Base-by-base conservation (phyloP, 331 rosid species). In the Erythrophleum ivorense region DNA sequence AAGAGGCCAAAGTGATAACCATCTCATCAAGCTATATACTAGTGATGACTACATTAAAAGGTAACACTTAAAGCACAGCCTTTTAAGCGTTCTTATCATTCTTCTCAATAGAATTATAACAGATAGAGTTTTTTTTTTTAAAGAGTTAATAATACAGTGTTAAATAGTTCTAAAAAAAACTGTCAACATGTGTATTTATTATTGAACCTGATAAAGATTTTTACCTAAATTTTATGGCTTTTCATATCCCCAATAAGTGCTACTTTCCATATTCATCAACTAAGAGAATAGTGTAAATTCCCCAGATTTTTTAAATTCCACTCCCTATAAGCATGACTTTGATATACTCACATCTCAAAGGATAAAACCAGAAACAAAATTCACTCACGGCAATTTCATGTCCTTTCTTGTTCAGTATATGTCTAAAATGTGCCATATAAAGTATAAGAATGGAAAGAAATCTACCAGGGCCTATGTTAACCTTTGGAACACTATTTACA, bases 401-500 rank as follows among this genome's bases (percentile, higher is more conserved):
- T 73, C 82, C 43, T 84, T 81, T 69, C 80, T 38, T 81, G 80
- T 74, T 64, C 76, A 65, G 45, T 57, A 31, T 62, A 53, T 48
- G 78, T 65, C 78, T 81, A 49, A 65, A 76, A 76, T 76, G 72
- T 43, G 76, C 75, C 66, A 62, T 58, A 63, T 74, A 80, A 49
- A 73, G 73, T 72, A 71, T 82, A 65, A 75, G 79, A 78, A 81
- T 57, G 75, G 45, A 78, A 78, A 80, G 72, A 64, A 57, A 66
- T 81, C 81, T 80, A 77, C 67, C 76, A 53, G 67, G 66, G 40
- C 24, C 73, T 63, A 71, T 10, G 49, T 74, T 12, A 63, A 73
- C 50, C 12, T 73, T 52, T 38, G 71, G 45, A 75, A 71, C 72
- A 43, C 78, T 79, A 87, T 85, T 65, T 85, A 85, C 90, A 84